Base-by-base conservation (phyloP, 2,329 filamentous ascomycete species). In the Thermothelomyces thermophilus region DNA sequence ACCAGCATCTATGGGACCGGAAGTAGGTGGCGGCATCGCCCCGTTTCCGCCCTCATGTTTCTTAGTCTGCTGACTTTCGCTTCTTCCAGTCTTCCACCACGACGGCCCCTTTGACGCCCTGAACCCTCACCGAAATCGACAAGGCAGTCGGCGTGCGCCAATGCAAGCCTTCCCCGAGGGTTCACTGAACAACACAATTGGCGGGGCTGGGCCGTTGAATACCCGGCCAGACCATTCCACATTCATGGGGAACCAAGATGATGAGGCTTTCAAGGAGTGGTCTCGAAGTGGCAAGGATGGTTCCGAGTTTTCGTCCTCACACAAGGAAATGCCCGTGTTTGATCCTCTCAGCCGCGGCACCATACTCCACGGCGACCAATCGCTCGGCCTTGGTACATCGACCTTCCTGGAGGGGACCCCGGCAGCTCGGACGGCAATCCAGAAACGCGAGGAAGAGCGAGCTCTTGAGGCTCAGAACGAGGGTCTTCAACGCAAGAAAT, bases 91-190 rank as follows among this genome's bases (percentile, higher is more conserved):
- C 59, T 95, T 97, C 70, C 93, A 98, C 63, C 93, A 98, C 64
- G 93, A 97, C 63, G 93, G 93, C 1, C 93, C 93, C 4, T 98
- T 96, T 62, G 93, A 98, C 68, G 93, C 93, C 17, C 87, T 93
- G 66, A 95, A 95, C 67, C 90, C 93, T 4, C 87, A 95, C 66
- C 87, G 93, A 57, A 98, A 97, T 68, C 83, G 87, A 51, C 86
- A 87, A 63, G 87, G 84, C 60, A 83, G 85, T 62, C 82, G 84
- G 53, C 83, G 86, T 48, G 90, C 93, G 6, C 93, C 93, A 0
- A 96, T 98, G 89, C 84, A 95, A 66, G 93, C 93, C 2, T 98
- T 97, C 68, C 89, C 93, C 19, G 87, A 88, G 62, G 89, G 87
- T 61, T 96, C 90, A 1, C 79, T 87, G 53, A 98, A 98, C 73